Percentiles rank a stretch among this genome's conserved stretches.
Evolutionary conservation across 2,329 filamentous ascomycete species (phyloP).

Genomic region (Cordyceps tenuipes): DNA sequence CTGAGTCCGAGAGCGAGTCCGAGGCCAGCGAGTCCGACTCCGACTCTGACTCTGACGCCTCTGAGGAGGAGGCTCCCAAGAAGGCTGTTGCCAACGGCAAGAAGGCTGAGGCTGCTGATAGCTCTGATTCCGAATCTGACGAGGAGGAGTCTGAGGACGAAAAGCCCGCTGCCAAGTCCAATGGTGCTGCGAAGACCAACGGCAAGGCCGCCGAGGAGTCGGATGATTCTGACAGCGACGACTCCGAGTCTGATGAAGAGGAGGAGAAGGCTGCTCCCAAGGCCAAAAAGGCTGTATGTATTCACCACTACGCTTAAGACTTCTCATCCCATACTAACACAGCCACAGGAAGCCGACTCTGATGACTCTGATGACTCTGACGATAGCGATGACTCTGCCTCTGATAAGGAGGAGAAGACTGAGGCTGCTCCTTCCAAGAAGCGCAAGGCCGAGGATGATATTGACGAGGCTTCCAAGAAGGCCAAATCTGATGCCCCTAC

Average conservation of each 20-base stretch:
- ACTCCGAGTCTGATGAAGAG: slow-evolving; percentile 27
- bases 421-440: slow-evolving; percentile 36
- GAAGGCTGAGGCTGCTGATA: slow-evolving; percentile 21
- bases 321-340: slow-evolving; percentile 16
- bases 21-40: slow-evolving; percentile 25
- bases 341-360: slow-evolving; percentile 22
- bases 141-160: slow-evolving; percentile 32
- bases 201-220: slow-evolving; percentile 25
- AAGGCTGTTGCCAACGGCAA: slow-evolving; percentile 27
- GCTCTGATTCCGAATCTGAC: slow-evolving; percentile 19
- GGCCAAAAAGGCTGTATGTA: slow-evolving; percentile 19
- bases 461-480: slow-evolving; percentile 54
- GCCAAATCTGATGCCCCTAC: slow-evolving; percentile 47
- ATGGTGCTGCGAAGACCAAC: slow-evolving; percentile 20
- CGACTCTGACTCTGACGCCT: slow-evolving; percentile 20
- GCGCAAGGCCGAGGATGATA: slow-evolving; percentile 41
- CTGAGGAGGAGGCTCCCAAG: slow-evolving; percentile 28
- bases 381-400: slow-evolving; percentile 23
- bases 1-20: slow-evolving; percentile 25
- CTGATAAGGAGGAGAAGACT: slow-evolving; percentile 27
- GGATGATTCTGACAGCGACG: slow-evolving; percentile 27
- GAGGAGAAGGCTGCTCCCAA: slow-evolving; percentile 26
- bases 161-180: slow-evolving; percentile 25
- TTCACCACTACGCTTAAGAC: not conserved
- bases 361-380: slow-evolving; percentile 23